phyloP scores from a whole-genome alignment of 805 yeast species.

The Kuraishia molischiana region DNA sequence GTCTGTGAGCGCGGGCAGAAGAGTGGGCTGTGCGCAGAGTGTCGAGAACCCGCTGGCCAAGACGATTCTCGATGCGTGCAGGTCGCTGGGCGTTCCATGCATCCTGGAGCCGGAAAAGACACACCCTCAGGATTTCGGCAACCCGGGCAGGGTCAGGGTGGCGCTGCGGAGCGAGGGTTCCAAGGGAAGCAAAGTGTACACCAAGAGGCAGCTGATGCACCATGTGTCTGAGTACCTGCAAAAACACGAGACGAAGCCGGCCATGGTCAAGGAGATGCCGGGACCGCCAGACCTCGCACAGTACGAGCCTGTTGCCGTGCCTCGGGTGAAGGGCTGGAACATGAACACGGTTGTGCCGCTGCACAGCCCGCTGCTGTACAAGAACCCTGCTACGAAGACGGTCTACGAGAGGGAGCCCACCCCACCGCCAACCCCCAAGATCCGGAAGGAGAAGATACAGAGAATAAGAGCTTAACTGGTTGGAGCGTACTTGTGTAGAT shows the following conservation, averaged over 20 bases:
- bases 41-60: slow-evolving; percentile 85
- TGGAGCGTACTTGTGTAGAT: slow-evolving; percentile 43
- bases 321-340: slow-evolving; percentile 75
- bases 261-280: slow-evolving; percentile 52
- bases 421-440: slow-evolving; percentile 31
- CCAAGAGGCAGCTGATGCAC: slow-evolving; percentile 59
- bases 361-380: slow-evolving; percentile 69
- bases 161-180: slow-evolving; percentile 43
- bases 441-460: slow-evolving; percentile 48
- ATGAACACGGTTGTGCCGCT: slow-evolving; percentile 88
- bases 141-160: slow-evolving; percentile 92
- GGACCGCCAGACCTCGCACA: slow-evolving; percentile 54
- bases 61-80: slow-evolving; percentile 66
- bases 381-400: slow-evolving; percentile 71
- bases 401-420: slow-evolving; percentile 45
- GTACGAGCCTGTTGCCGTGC: slow-evolving; percentile 49
- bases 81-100: slow-evolving; percentile 16
- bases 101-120: slow-evolving; percentile 71
- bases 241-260: slow-evolving; percentile 59
- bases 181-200: slow-evolving; percentile 17
- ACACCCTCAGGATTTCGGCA: slow-evolving; percentile 96
- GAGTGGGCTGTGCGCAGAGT: slow-evolving; percentile 60
- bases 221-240: slow-evolving; percentile 52
- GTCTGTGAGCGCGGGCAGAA: slow-evolving; percentile 72
- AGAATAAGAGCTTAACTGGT: slow-evolving; percentile 41